Evolutionary conservation across 108 stramenopile species (phyloP).

Genomic region (Pseudonitzschia delicatissima): DNA sequence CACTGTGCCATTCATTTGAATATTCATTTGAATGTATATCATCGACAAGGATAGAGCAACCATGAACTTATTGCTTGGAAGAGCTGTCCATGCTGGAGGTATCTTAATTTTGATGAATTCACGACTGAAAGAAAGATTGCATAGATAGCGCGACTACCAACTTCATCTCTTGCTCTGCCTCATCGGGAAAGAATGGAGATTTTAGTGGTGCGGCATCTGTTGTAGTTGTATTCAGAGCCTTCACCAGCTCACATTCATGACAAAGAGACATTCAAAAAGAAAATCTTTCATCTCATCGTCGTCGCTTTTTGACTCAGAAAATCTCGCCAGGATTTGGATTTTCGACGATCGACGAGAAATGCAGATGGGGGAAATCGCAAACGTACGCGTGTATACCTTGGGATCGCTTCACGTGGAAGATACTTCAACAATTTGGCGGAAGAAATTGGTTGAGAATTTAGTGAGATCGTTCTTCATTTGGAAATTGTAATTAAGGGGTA

Average conservation of each 20-base stretch:
- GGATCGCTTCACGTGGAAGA: conserved; percentile 3
- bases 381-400: neutral
- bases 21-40: too few relatives aligned
- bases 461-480: neutral
- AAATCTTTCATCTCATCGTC: neutral
- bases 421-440: neutral
- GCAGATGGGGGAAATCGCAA: neutral
- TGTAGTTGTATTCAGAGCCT: neutral
- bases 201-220: neutral
- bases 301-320: conserved; percentile 1
- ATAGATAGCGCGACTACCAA: too few relatives aligned
- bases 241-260: neutral
- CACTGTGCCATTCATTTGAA: too few relatives aligned
- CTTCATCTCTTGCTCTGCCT: neutral
- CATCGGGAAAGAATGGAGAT: neutral
- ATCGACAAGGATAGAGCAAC: too few relatives aligned
- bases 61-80: too few relatives aligned
- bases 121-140: too few relatives aligned
- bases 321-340: neutral
- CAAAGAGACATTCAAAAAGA: neutral
- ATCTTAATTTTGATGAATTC: too few relatives aligned
- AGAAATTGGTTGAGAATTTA: neutral
- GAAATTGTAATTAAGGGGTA: neutral
- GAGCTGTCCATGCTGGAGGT: too few relatives aligned
- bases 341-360: neutral